Percentiles rank a stretch among this genome's conserved stretches.
These are phyloP conservation scores for Entoloma clypeatum DNA, from an alignment of 1,284 basidiomycete genomes.

Conservation along the genomic window DNA sequence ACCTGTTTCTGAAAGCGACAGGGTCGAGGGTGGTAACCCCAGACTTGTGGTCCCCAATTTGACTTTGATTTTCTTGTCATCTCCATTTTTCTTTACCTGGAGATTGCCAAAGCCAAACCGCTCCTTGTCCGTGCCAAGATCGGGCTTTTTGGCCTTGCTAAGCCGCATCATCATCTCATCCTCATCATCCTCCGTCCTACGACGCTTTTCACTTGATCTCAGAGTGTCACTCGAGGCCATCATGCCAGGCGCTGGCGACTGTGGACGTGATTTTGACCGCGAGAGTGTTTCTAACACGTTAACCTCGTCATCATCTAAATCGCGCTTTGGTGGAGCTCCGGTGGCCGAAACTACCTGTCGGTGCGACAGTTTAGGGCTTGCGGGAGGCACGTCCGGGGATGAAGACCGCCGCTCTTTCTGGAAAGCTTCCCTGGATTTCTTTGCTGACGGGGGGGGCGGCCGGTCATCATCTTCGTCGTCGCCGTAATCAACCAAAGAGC, in stretches of 20 bases:
- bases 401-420: slow-evolving; percentile 20
- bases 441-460: slow-evolving; percentile 11
- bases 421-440: slow-evolving; percentile 3
- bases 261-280: slow-evolving; percentile 38
- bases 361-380: slow-evolving; percentile 37
- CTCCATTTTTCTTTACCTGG: slow-evolving; percentile 42
- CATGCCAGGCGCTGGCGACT: slow-evolving; percentile 43
- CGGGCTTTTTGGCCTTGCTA: slow-evolving; percentile 48
- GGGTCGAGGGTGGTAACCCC: slow-evolving; percentile 34
- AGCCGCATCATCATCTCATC: slow-evolving; percentile 58
- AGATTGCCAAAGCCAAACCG: slow-evolving; percentile 24
- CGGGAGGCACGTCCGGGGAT: slow-evolving; percentile 24
- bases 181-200: slow-evolving; percentile 62
- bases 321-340: slow-evolving; percentile 37
- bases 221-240: slow-evolving; percentile 36
- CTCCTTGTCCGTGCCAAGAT: slow-evolving; percentile 45
- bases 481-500: slow-evolving; percentile 67
- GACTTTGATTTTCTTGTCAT: slow-evolving; percentile 77
- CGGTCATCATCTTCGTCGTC: slow-evolving; percentile 48
- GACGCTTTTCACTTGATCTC: slow-evolving; percentile 64
- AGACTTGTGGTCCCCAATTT: slow-evolving; percentile 55
- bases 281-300: slow-evolving; percentile 51
- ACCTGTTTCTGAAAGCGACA: slow-evolving; percentile 55
- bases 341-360: slow-evolving; percentile 33
- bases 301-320: slow-evolving; percentile 50